Percentiles rank a stretch among this genome's conserved stretches.
Conservation (phyloP, 2,329 filamentous ascomycete genomes). For the Fusarium sacchari region DNA sequence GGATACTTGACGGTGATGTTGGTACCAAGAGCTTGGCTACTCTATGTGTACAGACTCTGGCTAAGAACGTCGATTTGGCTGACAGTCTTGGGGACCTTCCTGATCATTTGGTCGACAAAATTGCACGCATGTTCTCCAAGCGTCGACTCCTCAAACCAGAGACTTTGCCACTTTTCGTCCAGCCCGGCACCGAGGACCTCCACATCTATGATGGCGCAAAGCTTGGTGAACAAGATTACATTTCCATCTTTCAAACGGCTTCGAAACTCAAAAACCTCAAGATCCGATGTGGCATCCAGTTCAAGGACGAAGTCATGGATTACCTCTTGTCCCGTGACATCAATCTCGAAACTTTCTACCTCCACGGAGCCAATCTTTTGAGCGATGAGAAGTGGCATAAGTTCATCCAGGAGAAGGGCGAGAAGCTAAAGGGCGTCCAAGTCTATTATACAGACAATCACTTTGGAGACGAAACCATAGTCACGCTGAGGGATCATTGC, state of each 20-base stretch:
- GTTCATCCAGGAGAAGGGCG: constrained; percentile 73
- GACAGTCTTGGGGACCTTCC: constrained; percentile 71
- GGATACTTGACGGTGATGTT: constrained; percentile 79
- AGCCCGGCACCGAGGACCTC: constrained; percentile 61
- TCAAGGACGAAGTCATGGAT: constrained; percentile 85
- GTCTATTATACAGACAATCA: constrained; percentile 87
- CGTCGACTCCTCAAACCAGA: constrained; percentile 63
- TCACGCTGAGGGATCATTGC: constrained; percentile 70
- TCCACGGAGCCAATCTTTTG: constrained; percentile 87
- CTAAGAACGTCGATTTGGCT: constrained; percentile 70
- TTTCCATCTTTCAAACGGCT: constrained; percentile 81
- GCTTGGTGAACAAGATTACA: constrained; percentile 79
- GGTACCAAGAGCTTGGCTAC: constrained; percentile 76
- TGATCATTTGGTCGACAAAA: constrained; percentile 64
- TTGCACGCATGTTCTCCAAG: constrained; percentile 69
- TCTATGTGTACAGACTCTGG: constrained; percentile 70
- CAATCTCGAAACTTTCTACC: constrained; percentile 75
- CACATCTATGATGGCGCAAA: constrained; percentile 69
- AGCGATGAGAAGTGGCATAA: constrained; percentile 79
- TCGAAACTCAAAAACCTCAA: constrained; percentile 76
- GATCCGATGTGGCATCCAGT: constrained; percentile 86
- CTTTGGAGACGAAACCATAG: constrained; percentile 76
- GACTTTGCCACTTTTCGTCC: constrained; percentile 67
- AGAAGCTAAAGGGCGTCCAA: constrained; percentile 73
- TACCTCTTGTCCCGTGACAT: constrained; percentile 80